Percentiles rank a stretch among this genome's conserved stretches.
Conservation (phyloP, 139 green algal genomes). For the Volvox africanus region DNA sequence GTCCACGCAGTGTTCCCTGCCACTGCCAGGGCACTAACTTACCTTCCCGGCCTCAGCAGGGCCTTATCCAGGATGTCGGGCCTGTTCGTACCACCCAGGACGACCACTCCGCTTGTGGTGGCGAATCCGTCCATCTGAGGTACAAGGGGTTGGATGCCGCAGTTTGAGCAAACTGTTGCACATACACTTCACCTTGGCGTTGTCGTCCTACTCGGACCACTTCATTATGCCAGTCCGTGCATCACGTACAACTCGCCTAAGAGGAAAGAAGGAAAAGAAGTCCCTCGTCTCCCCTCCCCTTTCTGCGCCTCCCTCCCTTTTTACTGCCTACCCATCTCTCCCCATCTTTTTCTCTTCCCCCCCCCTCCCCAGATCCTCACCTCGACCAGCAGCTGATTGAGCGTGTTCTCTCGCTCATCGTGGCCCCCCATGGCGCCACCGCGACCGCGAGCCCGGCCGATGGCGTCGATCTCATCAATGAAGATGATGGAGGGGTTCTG, state of each 20-base stretch:
- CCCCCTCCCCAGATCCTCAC: conserved; percentile 67
- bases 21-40: conserved; percentile 51
- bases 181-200: too few species aligned
- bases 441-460: conserved; percentile 82
- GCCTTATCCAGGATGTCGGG: conserved; percentile 99
- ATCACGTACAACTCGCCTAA: too few species aligned
- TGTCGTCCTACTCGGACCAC: too few species aligned
- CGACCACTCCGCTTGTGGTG: conserved; percentile 86
- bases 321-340: too few species aligned
- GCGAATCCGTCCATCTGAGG: conserved; percentile 56
- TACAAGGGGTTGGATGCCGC: too few species aligned
- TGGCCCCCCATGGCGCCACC: conserved; percentile 91
- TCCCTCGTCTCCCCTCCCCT: too few species aligned
- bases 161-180: too few species aligned
- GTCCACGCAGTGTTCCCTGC: too few species aligned
- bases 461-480: conserved; percentile 97
- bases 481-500: conserved; percentile 98
- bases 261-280: too few species aligned
- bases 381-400: conserved; percentile 99
- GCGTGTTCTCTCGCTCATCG: conserved; percentile 98
- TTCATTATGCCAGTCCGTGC: too few species aligned
- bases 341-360: too few species aligned
- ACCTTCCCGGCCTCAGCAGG: conserved; percentile 91
- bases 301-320: too few species aligned
- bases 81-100: conserved; percentile 98